Base-by-base conservation (phyloP, 768 basidiomycete genomes). In the Pleurotus ostreatus region DNA sequence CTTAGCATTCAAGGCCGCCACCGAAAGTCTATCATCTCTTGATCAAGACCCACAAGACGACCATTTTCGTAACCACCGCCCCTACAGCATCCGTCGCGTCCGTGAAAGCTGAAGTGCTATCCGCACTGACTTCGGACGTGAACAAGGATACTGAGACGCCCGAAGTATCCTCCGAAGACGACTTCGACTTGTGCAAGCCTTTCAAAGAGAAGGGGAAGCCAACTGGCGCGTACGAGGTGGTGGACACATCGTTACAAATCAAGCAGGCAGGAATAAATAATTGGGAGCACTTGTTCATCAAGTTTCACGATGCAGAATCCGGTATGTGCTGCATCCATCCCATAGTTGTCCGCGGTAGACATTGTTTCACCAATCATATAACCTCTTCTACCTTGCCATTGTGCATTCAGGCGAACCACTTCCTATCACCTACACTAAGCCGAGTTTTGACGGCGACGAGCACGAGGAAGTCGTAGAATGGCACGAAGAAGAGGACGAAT, bases 41-140 rank as follows among this genome's bases (percentile, higher is more conserved):
- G n/a, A 68, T 90, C 61, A 89, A 87, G 63, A 86, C 88, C 0
- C 87, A 90, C 73, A 88, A 82, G 60, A 71, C 87, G 51, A 85
- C 85, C 5, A 71, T 89, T 61, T 77, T 86, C 62, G 70, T 86
- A 59, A 81, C 83, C 5, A 75, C 78, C 8, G 68, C 76, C 41
- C 83, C 81, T 6, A 77, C 75, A 34, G 77, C 77, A 7, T 81
- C 80, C 4, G 72, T 92, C 63, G 74, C 69, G 11, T 71, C 73
- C n/a, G 61, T 90, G 41, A 91, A 91, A 65, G 69, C 74, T 38
- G 84, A 89, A 52, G 82, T 80, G 0, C 66, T 89, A 1, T 78
- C 79, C 0, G 88, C 88, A 6, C 75, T 92, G 34, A 69, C 70
- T 8, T 76, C 83, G 1, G 70, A 78, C 37, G 78, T 85, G 20